Evolutionary conservation across 2,329 filamentous ascomycete species (phyloP), one percentile per base, ranked within the genome.

Genomic region (Fusarium coffeatum): DNA sequence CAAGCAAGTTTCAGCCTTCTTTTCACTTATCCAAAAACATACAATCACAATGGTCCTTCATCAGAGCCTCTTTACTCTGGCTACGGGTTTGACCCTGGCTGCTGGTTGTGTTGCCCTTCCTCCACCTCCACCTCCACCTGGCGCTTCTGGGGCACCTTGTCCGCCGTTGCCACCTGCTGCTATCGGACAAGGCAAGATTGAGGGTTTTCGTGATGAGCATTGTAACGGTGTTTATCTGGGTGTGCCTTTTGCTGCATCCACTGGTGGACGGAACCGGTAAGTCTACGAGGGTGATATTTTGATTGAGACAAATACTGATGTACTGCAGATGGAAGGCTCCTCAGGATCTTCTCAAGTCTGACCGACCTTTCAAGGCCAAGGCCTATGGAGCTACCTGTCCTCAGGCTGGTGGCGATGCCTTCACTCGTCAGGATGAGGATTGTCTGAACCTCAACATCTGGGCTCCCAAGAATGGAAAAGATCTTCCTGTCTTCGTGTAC

Each of bases 361-460:
- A 27, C 23, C 42, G 46, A 5, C 49, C 45, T 18, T 67, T 73
- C 51, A 37, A 34, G 6, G 72, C 72, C 22, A 53, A 25, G 9
- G 58, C 72, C 5, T 74, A 74, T 16, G 72, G 72, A 18, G 62
- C 72, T 18, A 74, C 72, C 55, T 74, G 72, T 23, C 72, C 72
- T 22, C 72, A 74, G n/a, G 69, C 69, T 27, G 58, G 55, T 20
- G 61, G 49, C 37, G 40, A 41, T 58, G 37, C 48, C 6, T 74
- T 64, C n/a, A 59, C 57, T 23, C 71, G 61, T 11, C 74, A 76
- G 47, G 76, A 72, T 48, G 80, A 81, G 64, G 81, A 84, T 28
- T 84, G 83, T 55, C 63, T 84, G 69, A 83, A 80, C 68, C 72
- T 84, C 22, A 81, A 81, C 69, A 74, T 81, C 55, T 81, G 79